Percentiles rank a stretch among this genome's conserved stretches.
Evolutionary conservation across 2,329 filamentous ascomycete species (phyloP).

Genomic region (Penicillium olsonii): DNA sequence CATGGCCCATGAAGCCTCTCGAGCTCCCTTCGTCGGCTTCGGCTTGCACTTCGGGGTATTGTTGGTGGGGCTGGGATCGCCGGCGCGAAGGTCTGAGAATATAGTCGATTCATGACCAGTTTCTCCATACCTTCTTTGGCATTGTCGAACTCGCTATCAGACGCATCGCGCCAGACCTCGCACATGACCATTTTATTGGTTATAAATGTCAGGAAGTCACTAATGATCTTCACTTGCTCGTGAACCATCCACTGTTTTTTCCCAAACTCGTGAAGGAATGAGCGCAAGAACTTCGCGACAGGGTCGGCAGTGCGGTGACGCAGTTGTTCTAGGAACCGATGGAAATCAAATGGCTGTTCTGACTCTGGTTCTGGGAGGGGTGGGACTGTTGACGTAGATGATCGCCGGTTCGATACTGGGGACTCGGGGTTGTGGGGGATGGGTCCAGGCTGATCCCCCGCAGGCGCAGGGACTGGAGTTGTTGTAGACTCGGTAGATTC

Average conservation of each 20-base stretch:
- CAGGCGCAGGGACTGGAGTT: constrained; percentile 19
- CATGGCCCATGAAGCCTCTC: constrained; percentile 75
- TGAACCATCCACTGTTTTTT: constrained; percentile 99
- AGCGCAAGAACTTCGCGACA: constrained; percentile 91
- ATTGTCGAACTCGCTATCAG: constrained; percentile 97
- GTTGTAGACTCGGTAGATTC: constrained; percentile 43
- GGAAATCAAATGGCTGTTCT: constrained; percentile 90
- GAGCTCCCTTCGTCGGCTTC: constrained; percentile 67
- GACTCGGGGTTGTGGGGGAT: constrained; percentile 26
- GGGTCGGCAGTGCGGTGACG: constrained; percentile 97
- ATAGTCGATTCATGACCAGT: constrained; percentile 96
- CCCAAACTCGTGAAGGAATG: constrained; percentile 89
- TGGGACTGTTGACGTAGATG: constrained; percentile 47
- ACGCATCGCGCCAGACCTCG: constrained; percentile 94
- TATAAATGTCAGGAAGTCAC: constrained; percentile 94
- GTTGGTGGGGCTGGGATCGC: constrained; percentile 81
- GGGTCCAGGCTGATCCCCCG: constrained; percentile 27
- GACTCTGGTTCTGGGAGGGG: constrained; percentile 80
- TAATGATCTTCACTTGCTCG: constrained; percentile 98
- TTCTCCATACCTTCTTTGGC: constrained; percentile 99
- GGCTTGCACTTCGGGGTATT: constrained; percentile 58
- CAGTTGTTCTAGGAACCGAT: constrained; percentile 92
- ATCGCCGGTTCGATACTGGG: constrained; percentile 30
- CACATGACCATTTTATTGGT: constrained; percentile 97
- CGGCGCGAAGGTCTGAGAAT: constrained; percentile 93